phyloP scores from a whole-genome alignment of 306 rosid genomes.

The Acacia melanoxylon region DNA sequence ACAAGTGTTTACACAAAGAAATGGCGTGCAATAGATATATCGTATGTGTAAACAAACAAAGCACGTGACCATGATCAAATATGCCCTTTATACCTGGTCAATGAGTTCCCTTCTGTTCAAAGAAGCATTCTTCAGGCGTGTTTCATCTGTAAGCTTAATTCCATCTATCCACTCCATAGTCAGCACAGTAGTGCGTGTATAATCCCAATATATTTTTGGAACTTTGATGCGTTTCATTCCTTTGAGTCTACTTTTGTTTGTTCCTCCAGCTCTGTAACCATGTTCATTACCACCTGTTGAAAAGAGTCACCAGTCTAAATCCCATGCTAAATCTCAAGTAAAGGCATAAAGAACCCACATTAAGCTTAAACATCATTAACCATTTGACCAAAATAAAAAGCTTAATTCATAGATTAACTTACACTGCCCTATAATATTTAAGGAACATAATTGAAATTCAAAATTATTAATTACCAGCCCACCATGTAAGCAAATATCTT shows the following conservation, averaged over 20 bases:
- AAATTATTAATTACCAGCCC: constrained; percentile 16
- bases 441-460: background rate
- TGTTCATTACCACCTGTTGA: constrained; percentile 46
- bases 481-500: constrained; percentile 11
- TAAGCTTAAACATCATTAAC: constrained; percentile 18
- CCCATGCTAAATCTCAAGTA: constrained; percentile 1
- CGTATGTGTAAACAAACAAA: constrained; percentile 14
- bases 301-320: constrained; percentile 32
- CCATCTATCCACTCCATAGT: constrained; percentile 99
- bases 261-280: constrained; percentile 36
- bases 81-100: constrained; percentile 66
- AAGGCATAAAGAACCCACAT: background rate
- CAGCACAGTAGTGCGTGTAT: constrained; percentile 70
- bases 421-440: constrained; percentile 23
- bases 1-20: background rate
- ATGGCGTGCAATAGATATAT: constrained; percentile 18
- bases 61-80: constrained; percentile 26
- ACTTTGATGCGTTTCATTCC: constrained; percentile 57
- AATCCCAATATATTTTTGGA: constrained; percentile 92
- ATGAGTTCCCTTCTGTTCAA: constrained; percentile 80
- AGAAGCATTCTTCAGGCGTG: constrained; percentile 57
- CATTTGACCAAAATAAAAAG: constrained; percentile 24
- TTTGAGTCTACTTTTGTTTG: constrained; percentile 29
- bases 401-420: background rate
- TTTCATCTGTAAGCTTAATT: constrained; percentile 91